Evolutionary conservation across 106 monocot genomes (phyloP), one percentile per base, ranked within the genome.

Genomic region (Phalaenopsis equestris): DNA sequence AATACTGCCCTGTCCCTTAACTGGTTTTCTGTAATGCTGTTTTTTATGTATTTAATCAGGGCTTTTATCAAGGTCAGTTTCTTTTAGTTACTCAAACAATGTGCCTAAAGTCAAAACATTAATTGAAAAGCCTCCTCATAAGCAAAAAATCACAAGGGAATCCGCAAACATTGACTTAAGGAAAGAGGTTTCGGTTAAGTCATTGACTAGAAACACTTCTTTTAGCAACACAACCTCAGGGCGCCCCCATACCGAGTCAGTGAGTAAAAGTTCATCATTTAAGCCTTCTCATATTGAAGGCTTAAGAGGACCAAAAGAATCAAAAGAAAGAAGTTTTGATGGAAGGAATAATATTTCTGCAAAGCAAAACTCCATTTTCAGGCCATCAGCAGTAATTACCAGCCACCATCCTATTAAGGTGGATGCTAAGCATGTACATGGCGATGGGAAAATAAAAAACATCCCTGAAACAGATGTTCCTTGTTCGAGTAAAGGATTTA

Each of bases 81-180:
- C 93, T 81, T 87, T 91, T 81, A 86, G 85, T 77, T 80, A 76
- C 75, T 82, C 79, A 30, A 93, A 23, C 47, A 56, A 67, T 78
- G 86, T 86, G 41, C 68, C 86, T 55, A 92, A 91, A 78, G 82
- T 89, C 74, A 90, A 93, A 76, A 83, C 81, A 56, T 55, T 88
- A 10, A 75, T 67, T 17, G 90, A 85, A 73, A 82, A 84, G 82
- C 76, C 82, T 72, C 81, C 75, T 42, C 81, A 64, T 39, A 92
- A 85, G 83, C 86, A 83, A 72, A 90, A 89, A 56, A 57, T 52
- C 57, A 56, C 42, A 4, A 89, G 76, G 76, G 95, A 86, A 55
- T 39, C 77, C 75, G 19, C 58, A 80, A 76, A 77, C 16, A 77
- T 24, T 67, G 80, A 78, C 36, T 77, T n/a, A 46, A 93, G 75